Base-by-base conservation (phyloP, 176 grass and related monocot genomes). In the Panicum miliaceum region DNA sequence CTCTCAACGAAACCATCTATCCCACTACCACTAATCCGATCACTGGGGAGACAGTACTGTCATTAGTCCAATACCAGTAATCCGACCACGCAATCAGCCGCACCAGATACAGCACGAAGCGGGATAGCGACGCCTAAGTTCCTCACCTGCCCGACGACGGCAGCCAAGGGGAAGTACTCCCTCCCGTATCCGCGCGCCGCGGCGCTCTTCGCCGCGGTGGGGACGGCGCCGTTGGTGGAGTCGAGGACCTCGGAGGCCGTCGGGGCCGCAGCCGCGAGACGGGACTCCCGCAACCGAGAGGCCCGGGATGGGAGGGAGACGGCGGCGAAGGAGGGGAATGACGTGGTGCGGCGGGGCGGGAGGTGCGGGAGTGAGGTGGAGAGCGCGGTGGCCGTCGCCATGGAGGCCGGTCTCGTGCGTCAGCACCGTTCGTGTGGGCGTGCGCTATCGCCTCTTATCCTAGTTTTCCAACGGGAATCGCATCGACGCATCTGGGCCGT, bases 131-230 rank as follows among this genome's bases (percentile, higher is more conserved):
- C 19, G 66, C 50, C 50, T 12, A 4, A 15, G 25, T 11, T 18
- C 25, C 75, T 84, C 56, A 95, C 96, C 93, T 98, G 96, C 50
- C 96, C 96, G 8, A 98, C 93, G 32, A 95, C 93, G 20, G 91
- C 96, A 36, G 93, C 96, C 81, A 98, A 61, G 15, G 96, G 96
- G 77, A 98, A 98, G 73, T 92, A 95, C 83, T 98, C 85, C 89
- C 96, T 78, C 29, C 93, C 96, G 27, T 95, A 98, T 48, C 84
- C 85, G 7, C 77, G 75, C 6, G 25, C 0, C 5, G 58, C 62
- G 38, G 64, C 57, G 12, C 73, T 86, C 76, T 46, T 29, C 10
- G 38, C 72, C 56, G 66, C 76, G 22, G 78, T 37, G 82, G 90
- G 47, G 36, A 85, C 70, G 46, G 89, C 87, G 46, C 96, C 96